Percentiles rank a stretch among this genome's conserved stretches.
Evolutionary conservation across 352 stramenopile genomes (phyloP).

Genomic region (Phytopythium sindhum): DNA sequence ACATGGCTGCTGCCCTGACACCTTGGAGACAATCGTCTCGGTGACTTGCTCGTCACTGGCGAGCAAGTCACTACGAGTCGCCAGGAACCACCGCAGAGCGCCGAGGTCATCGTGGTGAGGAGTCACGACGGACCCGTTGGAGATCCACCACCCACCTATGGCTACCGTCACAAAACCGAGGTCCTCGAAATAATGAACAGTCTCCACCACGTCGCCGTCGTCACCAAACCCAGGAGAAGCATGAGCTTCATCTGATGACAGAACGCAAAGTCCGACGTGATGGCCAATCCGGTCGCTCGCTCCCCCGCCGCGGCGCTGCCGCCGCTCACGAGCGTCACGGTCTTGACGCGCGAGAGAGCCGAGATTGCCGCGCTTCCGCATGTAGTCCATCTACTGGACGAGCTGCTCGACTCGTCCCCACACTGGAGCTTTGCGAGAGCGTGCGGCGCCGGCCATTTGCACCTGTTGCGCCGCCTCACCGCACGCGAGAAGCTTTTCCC

Average conservation of each 20-base stretch:
- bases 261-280: background rate
- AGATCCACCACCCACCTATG: too few species aligned
- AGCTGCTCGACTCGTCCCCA: constrained; percentile 22
- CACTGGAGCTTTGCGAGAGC: constrained; percentile 17
- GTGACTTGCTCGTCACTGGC: too few species aligned
- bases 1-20: too few species aligned
- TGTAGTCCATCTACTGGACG: constrained; percentile 24
- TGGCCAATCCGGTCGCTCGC: background rate
- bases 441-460: constrained; percentile 8
- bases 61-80: too few species aligned
- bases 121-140: too few species aligned
- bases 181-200: background rate
- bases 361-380: constrained; percentile 27
- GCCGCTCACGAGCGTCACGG: constrained; percentile 16
- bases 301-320: background rate
- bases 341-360: constrained; percentile 14
- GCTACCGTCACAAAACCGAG: background rate
- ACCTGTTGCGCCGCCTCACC: constrained; percentile 21
- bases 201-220: background rate
- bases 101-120: too few species aligned
- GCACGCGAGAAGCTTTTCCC: constrained; percentile 1
- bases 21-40: too few species aligned
- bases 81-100: too few species aligned
- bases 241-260: background rate
- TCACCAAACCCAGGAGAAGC: background rate